These are phyloP conservation scores for Copromyces sp. DNA, from an alignment of 495 filamentous ascomycete genomes.

Conservation along the genomic window DNA sequence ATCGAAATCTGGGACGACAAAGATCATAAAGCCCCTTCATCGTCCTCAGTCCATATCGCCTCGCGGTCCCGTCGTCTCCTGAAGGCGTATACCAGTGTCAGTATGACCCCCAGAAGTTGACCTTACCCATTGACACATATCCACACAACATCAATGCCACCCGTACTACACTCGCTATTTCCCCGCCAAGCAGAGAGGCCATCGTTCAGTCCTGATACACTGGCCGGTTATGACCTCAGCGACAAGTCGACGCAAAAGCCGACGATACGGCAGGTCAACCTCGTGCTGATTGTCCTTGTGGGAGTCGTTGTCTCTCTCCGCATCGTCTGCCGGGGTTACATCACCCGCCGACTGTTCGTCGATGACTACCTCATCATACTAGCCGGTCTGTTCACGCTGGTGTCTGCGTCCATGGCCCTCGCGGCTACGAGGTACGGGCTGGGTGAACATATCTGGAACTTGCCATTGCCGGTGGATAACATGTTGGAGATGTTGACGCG, in stretches of 20 bases:
- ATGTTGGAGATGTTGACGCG: slow-evolving; percentile 7
- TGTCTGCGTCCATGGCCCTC: slow-evolving; percentile 11
- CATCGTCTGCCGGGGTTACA: slow-evolving; percentile 8
- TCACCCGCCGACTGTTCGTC: slow-evolving; percentile 11
- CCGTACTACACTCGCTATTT: neutral
- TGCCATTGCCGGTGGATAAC: slow-evolving; percentile 5
- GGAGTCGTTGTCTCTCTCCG: slow-evolving; percentile 8
- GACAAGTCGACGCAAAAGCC: slow-evolving; percentile 8
- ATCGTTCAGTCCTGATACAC: neutral
- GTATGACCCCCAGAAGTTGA: neutral
- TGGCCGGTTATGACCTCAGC: slow-evolving; percentile 10
- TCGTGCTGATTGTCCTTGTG: slow-evolving; percentile 12
- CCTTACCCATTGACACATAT: too few relatives aligned
- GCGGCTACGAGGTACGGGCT: slow-evolving; percentile 16
- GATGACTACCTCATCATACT: slow-evolving; percentile 19
- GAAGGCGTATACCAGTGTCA: neutral
- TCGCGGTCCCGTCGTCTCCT: neutral
- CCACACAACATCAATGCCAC: neutral
- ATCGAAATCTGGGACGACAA: neutral
- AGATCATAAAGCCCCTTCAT: neutral
- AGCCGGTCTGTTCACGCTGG: slow-evolving; percentile 14
- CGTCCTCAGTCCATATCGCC: neutral
- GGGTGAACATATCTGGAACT: slow-evolving; percentile 23
- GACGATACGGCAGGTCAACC: slow-evolving; percentile 13
- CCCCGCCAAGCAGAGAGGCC: neutral